Conservation (phyloP, 2,329 filamentous ascomycete species). For the Dothideomycetes sp. region DNA sequence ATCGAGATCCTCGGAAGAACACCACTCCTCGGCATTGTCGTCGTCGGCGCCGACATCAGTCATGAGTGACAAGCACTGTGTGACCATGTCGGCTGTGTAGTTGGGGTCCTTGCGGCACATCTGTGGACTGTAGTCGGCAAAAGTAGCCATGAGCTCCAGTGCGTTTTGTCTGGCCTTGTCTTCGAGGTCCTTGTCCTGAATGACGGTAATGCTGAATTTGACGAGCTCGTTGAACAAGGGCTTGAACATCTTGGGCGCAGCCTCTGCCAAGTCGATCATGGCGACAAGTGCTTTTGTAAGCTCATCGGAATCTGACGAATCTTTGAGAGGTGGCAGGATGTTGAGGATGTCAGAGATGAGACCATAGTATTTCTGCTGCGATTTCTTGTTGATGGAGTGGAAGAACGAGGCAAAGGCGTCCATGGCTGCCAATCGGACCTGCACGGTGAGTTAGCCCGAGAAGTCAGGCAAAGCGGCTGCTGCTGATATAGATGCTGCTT, state of each 20-base stretch:
- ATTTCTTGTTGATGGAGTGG: conserved; percentile 78
- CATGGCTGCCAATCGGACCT: conserved; percentile 90
- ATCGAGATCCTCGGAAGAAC: conserved; percentile 85
- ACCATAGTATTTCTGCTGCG: conserved; percentile 75
- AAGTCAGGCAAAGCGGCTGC: neutral
- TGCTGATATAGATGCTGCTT: conserved; percentile 24
- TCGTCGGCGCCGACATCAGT: conserved; percentile 92
- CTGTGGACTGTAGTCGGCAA: conserved; percentile 84
- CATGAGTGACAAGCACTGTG: conserved; percentile 95
- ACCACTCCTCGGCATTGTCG: conserved; percentile 91
- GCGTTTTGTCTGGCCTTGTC: conserved; percentile 90
- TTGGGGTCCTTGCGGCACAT: conserved; percentile 93
- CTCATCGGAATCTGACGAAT: conserved; percentile 80
- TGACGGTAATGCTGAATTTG: conserved; percentile 83
- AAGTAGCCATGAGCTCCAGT: conserved; percentile 93
- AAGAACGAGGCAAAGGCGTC: conserved; percentile 97
- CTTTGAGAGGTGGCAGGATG: conserved; percentile 87
- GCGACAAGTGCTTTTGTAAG: conserved; percentile 83
- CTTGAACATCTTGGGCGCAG: conserved; percentile 97
- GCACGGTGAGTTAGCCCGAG: conserved; percentile 15
- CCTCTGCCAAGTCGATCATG: conserved; percentile 87
- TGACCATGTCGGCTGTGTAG: conserved; percentile 95
- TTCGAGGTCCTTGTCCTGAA: conserved; percentile 89
- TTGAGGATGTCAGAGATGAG: conserved; percentile 89
- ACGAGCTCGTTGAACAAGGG: conserved; percentile 86